Evolutionary conservation across 345 rosid species (phyloP).

Genomic region (Citrus medica): DNA sequence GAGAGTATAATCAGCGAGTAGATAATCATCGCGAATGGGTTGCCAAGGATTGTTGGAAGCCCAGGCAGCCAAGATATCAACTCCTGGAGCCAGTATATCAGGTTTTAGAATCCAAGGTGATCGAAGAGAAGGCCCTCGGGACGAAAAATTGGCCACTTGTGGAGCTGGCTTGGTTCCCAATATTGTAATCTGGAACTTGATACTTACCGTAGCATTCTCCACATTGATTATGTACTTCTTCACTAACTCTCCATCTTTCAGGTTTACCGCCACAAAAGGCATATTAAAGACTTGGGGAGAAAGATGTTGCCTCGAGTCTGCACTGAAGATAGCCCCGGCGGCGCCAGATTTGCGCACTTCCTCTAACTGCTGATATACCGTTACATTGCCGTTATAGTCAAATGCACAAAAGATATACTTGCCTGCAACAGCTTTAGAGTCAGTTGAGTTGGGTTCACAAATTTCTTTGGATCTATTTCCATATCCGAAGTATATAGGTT

Average conservation of each 20-base stretch:
- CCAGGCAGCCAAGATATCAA: slow-evolving; percentile 27
- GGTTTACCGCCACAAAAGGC: slow-evolving; percentile 25
- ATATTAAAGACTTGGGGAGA: slow-evolving; percentile 10
- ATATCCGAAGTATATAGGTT: slow-evolving; percentile 34
- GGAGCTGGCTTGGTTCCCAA: slow-evolving; percentile 40
- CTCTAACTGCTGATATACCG: not conserved
- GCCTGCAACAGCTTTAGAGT: slow-evolving; percentile 34
- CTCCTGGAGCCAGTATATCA: slow-evolving; percentile 43
- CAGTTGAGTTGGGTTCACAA: slow-evolving; percentile 22
- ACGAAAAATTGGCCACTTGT: slow-evolving; percentile 34
- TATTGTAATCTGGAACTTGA: slow-evolving; percentile 30
- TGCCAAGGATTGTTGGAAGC: slow-evolving; percentile 29
- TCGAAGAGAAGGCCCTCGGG: slow-evolving; percentile 36
- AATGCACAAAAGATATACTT: slow-evolving; percentile 41
- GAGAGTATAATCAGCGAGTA: slow-evolving; percentile 37
- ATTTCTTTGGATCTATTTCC: slow-evolving; percentile 42
- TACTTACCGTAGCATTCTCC: slow-evolving; percentile 15
- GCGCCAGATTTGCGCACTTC: slow-evolving; percentile 29
- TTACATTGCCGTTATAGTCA: slow-evolving; percentile 3
- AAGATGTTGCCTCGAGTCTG: slow-evolving; percentile 15
- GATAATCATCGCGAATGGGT: slow-evolving; percentile 25
- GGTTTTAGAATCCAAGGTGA: slow-evolving; percentile 51
- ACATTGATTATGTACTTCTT: slow-evolving; percentile 23
- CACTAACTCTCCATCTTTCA: slow-evolving; percentile 24
- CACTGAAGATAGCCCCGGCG: slow-evolving; percentile 37